Conservation (phyloP, 352 stramenopile genomes). For the Aphanomyces astaci region DNA sequence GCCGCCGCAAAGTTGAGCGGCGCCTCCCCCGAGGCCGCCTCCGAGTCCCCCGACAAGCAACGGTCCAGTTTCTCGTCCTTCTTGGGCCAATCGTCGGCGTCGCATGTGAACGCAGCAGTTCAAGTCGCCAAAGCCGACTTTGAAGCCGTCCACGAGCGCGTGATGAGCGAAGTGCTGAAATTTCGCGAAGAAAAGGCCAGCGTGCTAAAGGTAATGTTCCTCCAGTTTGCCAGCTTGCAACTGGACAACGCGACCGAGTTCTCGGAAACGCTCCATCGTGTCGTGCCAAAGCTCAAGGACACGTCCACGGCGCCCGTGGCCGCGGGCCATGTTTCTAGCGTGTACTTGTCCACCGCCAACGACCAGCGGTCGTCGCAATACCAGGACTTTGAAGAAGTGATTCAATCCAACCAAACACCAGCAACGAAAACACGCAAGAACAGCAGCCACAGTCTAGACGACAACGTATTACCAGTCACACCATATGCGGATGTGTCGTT, state of each 20-base stretch:
- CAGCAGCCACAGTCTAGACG: background rate
- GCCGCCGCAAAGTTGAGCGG: conserved; percentile 19
- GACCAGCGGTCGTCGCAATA: background rate
- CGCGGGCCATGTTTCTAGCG: background rate
- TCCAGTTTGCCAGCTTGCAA: conserved; percentile 38
- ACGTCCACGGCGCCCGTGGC: background rate
- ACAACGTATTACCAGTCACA: background rate
- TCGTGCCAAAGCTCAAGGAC: conserved; percentile 17
- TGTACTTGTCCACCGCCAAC: background rate
- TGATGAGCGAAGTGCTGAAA: conserved; percentile 63
- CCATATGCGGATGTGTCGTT: background rate
- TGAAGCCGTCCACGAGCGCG: conserved; percentile 59
- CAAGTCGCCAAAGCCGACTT: conserved; percentile 66
- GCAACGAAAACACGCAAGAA: background rate
- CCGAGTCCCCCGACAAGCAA: conserved; percentile 28
- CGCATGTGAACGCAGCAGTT: conserved; percentile 27
- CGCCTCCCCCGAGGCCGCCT: background rate
- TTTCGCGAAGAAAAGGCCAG: conserved; percentile 67
- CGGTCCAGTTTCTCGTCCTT: conserved; percentile 22
- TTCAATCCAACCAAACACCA: background rate
- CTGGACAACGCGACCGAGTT: background rate
- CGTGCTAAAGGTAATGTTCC: conserved; percentile 64
- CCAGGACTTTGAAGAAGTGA: background rate
- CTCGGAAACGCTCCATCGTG: conserved; percentile 2
- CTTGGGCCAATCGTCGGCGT: conserved; percentile 17